A percentile compares a stretch with the other conserved stretches of the same genome.
phyloP scores from a whole-genome alignment of 768 basidiomycete genomes.

The Termitomyces sp. region DNA sequence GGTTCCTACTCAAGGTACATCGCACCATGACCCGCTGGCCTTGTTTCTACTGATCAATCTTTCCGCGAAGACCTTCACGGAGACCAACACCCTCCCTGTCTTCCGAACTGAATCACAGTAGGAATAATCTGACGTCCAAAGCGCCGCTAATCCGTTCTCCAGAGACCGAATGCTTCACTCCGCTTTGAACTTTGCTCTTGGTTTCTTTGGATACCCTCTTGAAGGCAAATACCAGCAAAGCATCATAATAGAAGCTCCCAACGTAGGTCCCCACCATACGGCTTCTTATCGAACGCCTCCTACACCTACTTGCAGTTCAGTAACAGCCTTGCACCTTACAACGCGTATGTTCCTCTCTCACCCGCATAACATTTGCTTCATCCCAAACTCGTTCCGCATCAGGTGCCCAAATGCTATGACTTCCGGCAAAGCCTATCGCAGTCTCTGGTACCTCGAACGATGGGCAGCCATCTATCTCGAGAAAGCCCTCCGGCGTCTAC shows the following conservation, averaged over 20 bases:
- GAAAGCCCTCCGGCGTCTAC: conserved; percentile 56
- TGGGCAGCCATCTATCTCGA: conserved; percentile 77
- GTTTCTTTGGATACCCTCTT: conserved; percentile 74
- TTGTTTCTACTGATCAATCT: not conserved
- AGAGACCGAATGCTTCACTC: conserved; percentile 70
- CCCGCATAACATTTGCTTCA: not conserved
- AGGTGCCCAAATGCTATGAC: conserved; percentile 63
- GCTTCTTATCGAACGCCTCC: not conserved
- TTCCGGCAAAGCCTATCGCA: conserved; percentile 26
- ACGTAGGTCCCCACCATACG: conserved; percentile 34
- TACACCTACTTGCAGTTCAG: conserved; percentile 45
- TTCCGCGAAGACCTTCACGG: conserved; percentile 45
- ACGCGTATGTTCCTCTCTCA: conserved; percentile 45
- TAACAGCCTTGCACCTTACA: conserved; percentile 82
- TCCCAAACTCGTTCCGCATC: not conserved
- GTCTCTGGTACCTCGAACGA: conserved; percentile 43
- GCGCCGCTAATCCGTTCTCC: not conserved
- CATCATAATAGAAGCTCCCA: conserved; percentile 58
- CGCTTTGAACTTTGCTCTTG: conserved; percentile 61
- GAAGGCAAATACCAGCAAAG: conserved; percentile 70
- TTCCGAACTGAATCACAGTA: conserved; percentile 77
- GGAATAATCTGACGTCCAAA: too few species aligned
- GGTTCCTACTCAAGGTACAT: conserved; percentile 58
- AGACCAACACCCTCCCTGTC: conserved; percentile 57
- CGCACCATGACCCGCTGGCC: not conserved